Evolutionary conservation across 1,284 basidiomycete species (phyloP).

Genomic region (Apiotrichum sp.): DNA sequence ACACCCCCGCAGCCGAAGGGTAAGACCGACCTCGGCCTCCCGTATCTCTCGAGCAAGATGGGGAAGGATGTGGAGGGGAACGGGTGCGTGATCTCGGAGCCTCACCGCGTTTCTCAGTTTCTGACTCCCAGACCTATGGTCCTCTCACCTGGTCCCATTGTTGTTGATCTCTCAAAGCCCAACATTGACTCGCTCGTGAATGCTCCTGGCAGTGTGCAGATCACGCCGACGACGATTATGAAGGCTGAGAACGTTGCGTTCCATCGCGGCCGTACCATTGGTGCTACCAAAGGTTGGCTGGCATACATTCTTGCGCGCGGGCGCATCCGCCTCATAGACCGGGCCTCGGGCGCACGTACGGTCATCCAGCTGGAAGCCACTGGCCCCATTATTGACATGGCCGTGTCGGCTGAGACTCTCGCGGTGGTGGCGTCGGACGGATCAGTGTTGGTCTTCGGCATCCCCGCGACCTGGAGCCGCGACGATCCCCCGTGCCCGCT

Average conservation of each 20-base stretch:
- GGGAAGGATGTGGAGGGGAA: slow-evolving; percentile 16
- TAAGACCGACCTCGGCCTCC: slow-evolving; percentile 6
- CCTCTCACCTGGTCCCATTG: slow-evolving; percentile 17
- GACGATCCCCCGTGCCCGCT: slow-evolving; percentile 27
- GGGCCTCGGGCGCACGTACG: slow-evolving; percentile 27
- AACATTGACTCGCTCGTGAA: slow-evolving; percentile 26
- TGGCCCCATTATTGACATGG: slow-evolving; percentile 32
- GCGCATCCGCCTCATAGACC: slow-evolving; percentile 35
- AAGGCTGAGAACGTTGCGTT: slow-evolving; percentile 22
- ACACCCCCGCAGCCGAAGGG: neutral
- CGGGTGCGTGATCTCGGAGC: slow-evolving; percentile 7
- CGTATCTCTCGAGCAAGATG: slow-evolving; percentile 19
- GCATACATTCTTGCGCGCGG: slow-evolving; percentile 35
- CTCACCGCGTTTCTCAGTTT: no score
- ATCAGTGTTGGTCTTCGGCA: slow-evolving; percentile 26
- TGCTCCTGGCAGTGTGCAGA: slow-evolving; percentile 16
- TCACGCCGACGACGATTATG: slow-evolving; percentile 31
- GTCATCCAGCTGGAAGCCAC: slow-evolving; percentile 24
- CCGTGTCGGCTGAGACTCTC: slow-evolving; percentile 21
- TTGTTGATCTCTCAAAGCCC: slow-evolving; percentile 31
- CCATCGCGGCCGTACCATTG: slow-evolving; percentile 28
- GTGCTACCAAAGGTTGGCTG: slow-evolving; percentile 28
- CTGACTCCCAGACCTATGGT: slow-evolving; percentile 10
- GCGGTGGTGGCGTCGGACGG: slow-evolving; percentile 29
- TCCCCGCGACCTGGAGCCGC: slow-evolving; percentile 25